Percentiles rank a stretch among this genome's conserved stretches.
Evolutionary conservation across 345 rosid species (phyloP).

Genomic region (Triadica sebifera): DNA sequence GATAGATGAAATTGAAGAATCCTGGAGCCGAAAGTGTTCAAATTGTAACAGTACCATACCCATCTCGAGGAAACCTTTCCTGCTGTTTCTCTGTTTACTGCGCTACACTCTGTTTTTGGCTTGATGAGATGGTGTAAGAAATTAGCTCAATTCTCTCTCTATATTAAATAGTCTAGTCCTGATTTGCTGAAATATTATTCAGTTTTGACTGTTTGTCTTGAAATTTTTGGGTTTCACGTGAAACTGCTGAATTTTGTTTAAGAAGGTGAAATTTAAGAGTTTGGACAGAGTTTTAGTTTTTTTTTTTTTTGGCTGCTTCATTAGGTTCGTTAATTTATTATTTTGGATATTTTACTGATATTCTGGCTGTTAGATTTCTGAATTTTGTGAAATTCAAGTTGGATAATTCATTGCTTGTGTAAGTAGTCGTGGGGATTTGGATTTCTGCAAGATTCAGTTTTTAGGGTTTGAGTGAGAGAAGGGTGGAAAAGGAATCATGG

Average conservation of each 20-base stretch:
- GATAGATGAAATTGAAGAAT: too few species aligned
- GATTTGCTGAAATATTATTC: background rate
- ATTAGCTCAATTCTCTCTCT: background rate
- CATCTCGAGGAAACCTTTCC: too few species aligned
- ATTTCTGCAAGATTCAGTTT: background rate
- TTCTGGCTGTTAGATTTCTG: background rate
- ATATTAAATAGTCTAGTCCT: background rate
- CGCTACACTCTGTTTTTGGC: background rate
- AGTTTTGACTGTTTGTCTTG: background rate
- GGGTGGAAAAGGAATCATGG: slow-evolving; percentile 45
- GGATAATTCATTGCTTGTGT: background rate
- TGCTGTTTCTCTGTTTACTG: too few species aligned
- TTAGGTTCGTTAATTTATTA: background rate
- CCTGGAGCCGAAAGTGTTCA: too few species aligned
- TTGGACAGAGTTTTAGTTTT: background rate
- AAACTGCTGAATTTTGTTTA: background rate
- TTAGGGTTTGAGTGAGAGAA: slow-evolving; percentile 6
- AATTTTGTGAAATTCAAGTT: background rate
- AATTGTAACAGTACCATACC: too few species aligned
- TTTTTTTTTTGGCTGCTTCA: background rate
- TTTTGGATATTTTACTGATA: background rate
- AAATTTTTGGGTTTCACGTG: background rate
- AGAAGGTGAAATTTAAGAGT: background rate
- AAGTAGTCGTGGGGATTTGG: background rate
- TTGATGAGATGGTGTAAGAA: too few species aligned